Evolutionary conservation across 2,329 filamentous ascomycete species (phyloP).

Genomic region (Cadophora luteo-olivacea): DNA sequence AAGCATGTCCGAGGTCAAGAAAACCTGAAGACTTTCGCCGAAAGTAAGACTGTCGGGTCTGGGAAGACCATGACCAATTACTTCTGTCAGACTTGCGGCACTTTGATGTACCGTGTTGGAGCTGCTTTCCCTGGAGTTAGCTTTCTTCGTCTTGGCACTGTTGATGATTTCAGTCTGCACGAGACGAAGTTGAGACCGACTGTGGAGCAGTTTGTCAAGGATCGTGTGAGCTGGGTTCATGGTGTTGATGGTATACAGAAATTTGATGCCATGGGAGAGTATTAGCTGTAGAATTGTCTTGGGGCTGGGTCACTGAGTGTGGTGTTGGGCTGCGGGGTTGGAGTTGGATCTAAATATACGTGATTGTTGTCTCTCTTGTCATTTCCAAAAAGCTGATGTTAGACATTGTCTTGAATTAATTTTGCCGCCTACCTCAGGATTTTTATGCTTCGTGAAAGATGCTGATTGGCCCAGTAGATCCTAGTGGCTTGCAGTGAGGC

Average conservation of each 20-base stretch:
- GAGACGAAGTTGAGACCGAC: constrained; percentile 62
- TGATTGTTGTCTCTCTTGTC: no score
- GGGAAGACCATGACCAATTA: constrained; percentile 62
- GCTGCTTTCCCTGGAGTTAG: constrained; percentile 51
- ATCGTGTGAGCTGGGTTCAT: constrained; percentile 57
- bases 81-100: constrained; percentile 66
- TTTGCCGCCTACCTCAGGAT: no score
- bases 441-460: no score
- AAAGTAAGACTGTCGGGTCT: constrained; percentile 54
- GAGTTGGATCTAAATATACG: no score
- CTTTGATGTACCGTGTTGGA: constrained; percentile 63
- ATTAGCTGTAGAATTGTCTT: background rate
- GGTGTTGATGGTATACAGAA: constrained; percentile 44
- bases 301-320: no score
- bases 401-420: no score
- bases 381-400: no score
- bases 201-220: constrained; percentile 59
- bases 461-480: no score
- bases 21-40: constrained; percentile 54
- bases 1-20: constrained; percentile 58
- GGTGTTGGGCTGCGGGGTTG: no score
- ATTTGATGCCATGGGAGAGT: constrained; percentile 6
- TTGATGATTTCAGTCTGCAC: constrained; percentile 65
- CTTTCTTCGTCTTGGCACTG: constrained; percentile 63
- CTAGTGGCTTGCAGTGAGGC: no score